Evolutionary conservation across 2,329 filamentous ascomycete genomes (phyloP).

Genomic region (Colletotrichum tropicale): DNA sequence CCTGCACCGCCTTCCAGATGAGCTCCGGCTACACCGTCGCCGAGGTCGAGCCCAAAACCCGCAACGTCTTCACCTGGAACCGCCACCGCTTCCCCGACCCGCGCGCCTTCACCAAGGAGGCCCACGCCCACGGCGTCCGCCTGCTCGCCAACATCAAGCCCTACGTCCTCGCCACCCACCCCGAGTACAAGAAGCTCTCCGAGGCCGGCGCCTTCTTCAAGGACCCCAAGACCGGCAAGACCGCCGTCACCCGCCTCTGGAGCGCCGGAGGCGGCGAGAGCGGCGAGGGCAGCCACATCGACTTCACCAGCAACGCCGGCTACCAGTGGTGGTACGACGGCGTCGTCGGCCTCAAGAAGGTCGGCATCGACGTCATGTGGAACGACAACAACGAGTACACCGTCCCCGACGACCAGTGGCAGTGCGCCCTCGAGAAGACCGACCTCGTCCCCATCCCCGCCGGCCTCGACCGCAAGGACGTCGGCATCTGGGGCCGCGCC

Average conservation of each 20-base stretch:
- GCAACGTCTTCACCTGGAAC: constrained; percentile 78
- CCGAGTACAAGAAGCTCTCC: constrained; percentile 67
- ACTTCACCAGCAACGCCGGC: constrained; percentile 71
- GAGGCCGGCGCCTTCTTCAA: constrained; percentile 66
- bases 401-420: constrained; percentile 69
- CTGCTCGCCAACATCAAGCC: constrained; percentile 77
- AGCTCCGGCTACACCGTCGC: constrained; percentile 75
- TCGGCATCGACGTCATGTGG: constrained; percentile 77
- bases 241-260: constrained; percentile 69
- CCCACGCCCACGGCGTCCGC: constrained; percentile 68
- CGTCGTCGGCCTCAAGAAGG: constrained; percentile 62
- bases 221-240: constrained; percentile 55
- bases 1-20: constrained; percentile 75
- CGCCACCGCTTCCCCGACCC: constrained; percentile 72
- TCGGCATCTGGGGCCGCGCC: constrained; percentile 73
- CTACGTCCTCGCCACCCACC: constrained; percentile 71
- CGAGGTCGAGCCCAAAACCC: constrained; percentile 69
- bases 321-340: constrained; percentile 77
- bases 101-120: constrained; percentile 64
- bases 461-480: constrained; percentile 44
- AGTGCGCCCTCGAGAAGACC: constrained; percentile 56
- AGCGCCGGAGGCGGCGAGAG: constrained; percentile 74
- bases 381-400: constrained; percentile 83
- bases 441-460: constrained; percentile 38
- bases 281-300: constrained; percentile 73